phyloP scores from a whole-genome alignment of 1,284 basidiomycete species.

The Ceratobasidium sp. region DNA sequence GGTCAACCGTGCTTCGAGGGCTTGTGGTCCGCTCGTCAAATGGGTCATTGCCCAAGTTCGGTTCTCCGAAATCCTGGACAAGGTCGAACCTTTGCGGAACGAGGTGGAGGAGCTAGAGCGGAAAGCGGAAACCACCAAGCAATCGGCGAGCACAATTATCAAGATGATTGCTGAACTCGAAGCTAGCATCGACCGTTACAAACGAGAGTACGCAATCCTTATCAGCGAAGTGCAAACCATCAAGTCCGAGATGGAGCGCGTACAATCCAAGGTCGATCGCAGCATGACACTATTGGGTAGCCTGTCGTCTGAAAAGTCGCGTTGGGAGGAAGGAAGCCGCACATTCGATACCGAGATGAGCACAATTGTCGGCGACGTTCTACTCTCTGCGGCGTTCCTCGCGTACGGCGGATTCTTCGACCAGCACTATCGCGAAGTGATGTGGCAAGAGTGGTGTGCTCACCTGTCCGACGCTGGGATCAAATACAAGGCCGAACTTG shows the following conservation, averaged over 20 bases:
- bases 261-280: constrained; percentile 95
- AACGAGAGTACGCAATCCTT: constrained; percentile 95
- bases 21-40: constrained; percentile 97
- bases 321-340: constrained; percentile 95
- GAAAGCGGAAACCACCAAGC: constrained; percentile 91
- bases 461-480: constrained; percentile 90
- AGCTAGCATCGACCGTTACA: constrained; percentile 90
- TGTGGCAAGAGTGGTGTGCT: constrained; percentile 95
- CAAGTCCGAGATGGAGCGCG: constrained; percentile 97
- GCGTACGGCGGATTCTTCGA: constrained; percentile 99
- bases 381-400: constrained; percentile 95
- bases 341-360: constrained; percentile 99
- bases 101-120: constrained; percentile 93
- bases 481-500: constrained; percentile 91
- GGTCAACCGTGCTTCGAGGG: constrained; percentile 94
- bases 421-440: constrained; percentile 94
- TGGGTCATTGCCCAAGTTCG: constrained; percentile 98
- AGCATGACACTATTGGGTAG: constrained; percentile 95
- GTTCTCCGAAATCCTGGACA: constrained; percentile 98
- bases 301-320: constrained; percentile 90
- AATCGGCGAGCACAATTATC: constrained; percentile 88
- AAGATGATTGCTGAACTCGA: constrained; percentile 94
- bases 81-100: constrained; percentile 93
- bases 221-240: constrained; percentile 98
- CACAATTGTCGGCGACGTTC: constrained; percentile 96